Conservation (phyloP, 495 filamentous ascomycete species). For the Letharia columbiana region DNA sequence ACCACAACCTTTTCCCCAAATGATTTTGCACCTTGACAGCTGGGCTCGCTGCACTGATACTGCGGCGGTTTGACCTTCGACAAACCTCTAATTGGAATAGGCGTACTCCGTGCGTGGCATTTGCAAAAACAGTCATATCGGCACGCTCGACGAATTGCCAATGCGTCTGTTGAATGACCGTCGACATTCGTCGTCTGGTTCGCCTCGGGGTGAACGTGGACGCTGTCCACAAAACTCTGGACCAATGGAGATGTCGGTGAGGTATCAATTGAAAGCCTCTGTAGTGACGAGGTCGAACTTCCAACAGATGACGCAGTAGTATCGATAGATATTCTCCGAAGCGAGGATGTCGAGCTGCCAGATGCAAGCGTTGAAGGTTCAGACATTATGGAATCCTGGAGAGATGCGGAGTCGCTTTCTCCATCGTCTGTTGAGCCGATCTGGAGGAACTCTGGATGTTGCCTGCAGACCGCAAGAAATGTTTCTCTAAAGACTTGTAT, state of each 20-base stretch:
- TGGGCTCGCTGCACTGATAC: not conserved
- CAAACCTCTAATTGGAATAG: not conserved
- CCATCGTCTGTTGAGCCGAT: slow-evolving; percentile 11
- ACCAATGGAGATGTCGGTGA: not conserved
- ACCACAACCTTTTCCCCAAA: not conserved
- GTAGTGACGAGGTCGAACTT: slow-evolving; percentile 6
- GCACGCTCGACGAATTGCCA: slow-evolving; percentile 12
- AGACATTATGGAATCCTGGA: slow-evolving; percentile 1
- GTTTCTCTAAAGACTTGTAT: slow-evolving; percentile 9
- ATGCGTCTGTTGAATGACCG: not conserved
- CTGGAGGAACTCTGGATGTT: slow-evolving; percentile 16
- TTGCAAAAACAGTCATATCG: slow-evolving; percentile 17
- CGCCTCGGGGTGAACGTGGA: not conserved
- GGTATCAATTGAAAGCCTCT: slow-evolving; percentile 3
- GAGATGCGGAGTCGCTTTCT: slow-evolving; percentile 4
- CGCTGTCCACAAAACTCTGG: not conserved
- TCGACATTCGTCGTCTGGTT: not conserved
- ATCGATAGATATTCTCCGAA: slow-evolving; percentile 14
- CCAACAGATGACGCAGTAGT: slow-evolving; percentile 14
- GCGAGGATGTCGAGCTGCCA: slow-evolving; percentile 7
- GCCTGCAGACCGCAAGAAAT: slow-evolving; percentile 10
- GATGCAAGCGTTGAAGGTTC: slow-evolving; percentile 1
- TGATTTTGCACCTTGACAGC: slow-evolving; percentile 5
- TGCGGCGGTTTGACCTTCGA: not conserved
- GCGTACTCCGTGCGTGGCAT: slow-evolving; percentile 5